Base-by-base conservation (phyloP, 2,329 filamentous ascomycete genomes). In the Macrophomina pseudophaseolina region DNA sequence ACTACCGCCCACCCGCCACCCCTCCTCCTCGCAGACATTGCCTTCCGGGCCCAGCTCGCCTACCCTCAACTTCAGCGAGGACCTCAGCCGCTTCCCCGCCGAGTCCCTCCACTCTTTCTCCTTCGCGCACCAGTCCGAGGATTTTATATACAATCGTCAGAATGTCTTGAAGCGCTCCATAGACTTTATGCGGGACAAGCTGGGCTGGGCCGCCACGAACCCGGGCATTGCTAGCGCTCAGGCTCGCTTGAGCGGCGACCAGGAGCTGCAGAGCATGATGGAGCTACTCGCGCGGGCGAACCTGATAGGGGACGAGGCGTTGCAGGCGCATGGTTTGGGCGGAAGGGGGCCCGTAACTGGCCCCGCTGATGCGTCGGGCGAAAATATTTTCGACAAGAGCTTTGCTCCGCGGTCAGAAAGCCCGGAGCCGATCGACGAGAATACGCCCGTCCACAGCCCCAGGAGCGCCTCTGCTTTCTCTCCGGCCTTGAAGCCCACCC, bases 51-150 rank as follows among this genome's bases (percentile, higher is more conserved):
- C 90, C 30, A 83, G 85, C 23, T 93, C 93, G 28, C 92, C 93
- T 30, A 87, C 81, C n/a, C 74, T 91, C 49, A 82, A 87, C 69
- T 93, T 93, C 75, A 87, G 88, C 74, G 95, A 98, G 82, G 95
- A 99, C 75, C 86, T 99, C 53, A 90, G 90, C 53, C 90, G 94
- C 60, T 99, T 99, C 76, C 94, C 95, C 1, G 93, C 92, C 72
- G 95, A 99, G 77, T 99, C 95, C 5, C 83, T 99, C 54, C 95
- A 99, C 79, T 99, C 95, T 1, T 99, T 99, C 81, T 98, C 94
- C 12, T 99, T 99, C 78, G 93, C 95, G 48, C 92, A 97, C 72
- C 94, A 97, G 79, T 94, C 94, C 3, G 94, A 97, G 74, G 94
- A 98, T 69, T 89, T 93, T 69, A 85, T 98, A 66, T 92, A 97